These are phyloP conservation scores for Dioszegia aurantiaca DNA, from an alignment of 768 basidiomycete genomes.

Conservation along the genomic window DNA sequence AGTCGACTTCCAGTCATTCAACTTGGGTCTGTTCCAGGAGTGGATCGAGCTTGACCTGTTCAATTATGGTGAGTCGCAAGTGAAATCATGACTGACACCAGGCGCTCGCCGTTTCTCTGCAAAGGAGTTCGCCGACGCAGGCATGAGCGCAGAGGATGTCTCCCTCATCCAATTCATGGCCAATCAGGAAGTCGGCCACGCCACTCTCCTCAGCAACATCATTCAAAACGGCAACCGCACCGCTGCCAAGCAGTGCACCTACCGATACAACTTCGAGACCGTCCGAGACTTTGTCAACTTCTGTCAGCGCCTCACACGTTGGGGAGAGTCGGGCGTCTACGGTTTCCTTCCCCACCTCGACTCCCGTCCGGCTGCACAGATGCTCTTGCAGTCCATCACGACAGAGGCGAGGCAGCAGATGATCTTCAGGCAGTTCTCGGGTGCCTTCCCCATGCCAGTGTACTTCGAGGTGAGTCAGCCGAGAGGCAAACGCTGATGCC, in stretches of 20 bases:
- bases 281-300: conserved; percentile 65
- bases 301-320: conserved; percentile 58
- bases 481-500: conserved; percentile 50
- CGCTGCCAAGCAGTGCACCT: conserved; percentile 57
- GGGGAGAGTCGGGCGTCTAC: conserved; percentile 62
- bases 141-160: conserved; percentile 59
- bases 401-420: conserved; percentile 67
- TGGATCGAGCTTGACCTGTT: conserved; percentile 57
- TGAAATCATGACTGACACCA: neutral
- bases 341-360: conserved; percentile 67
- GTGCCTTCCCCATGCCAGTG: conserved; percentile 60
- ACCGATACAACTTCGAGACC: conserved; percentile 59
- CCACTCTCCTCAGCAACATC: conserved; percentile 57
- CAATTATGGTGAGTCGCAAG: conserved; percentile 19
- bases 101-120: conserved; percentile 60
- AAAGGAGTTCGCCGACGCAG: conserved; percentile 61
- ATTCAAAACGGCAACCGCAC: conserved; percentile 55
- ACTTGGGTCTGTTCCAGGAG: conserved; percentile 64
- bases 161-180: conserved; percentile 64
- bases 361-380: conserved; percentile 58
- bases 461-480: conserved; percentile 61
- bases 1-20: conserved; percentile 60
- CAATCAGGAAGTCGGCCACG: conserved; percentile 61
- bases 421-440: conserved; percentile 60
- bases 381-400: conserved; percentile 62